A percentile compares a stretch with the other conserved stretches of the same genome.
Evolutionary conservation across 163 green algal species (phyloP).

Genomic region (Chloromonas sp.): DNA sequence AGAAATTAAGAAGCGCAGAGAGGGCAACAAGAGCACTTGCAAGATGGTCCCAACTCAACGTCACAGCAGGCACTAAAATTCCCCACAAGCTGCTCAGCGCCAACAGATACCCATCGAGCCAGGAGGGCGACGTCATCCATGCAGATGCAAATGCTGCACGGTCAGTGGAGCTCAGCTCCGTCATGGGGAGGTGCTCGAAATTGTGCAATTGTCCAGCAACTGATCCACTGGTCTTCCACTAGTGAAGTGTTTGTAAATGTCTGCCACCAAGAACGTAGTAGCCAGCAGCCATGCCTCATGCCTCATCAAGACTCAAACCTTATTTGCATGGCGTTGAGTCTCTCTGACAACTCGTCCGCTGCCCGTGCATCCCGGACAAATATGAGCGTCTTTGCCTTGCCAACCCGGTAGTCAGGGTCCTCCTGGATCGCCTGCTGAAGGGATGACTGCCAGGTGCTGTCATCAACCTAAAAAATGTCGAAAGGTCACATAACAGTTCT

Average conservation of each 20-base stretch:
- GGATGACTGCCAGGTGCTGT: slow-evolving; percentile 6
- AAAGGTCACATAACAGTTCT: not conserved
- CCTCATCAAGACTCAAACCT: not conserved
- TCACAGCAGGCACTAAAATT: too few relatives aligned
- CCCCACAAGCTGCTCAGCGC: too few relatives aligned
- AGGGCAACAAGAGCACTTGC: not conserved
- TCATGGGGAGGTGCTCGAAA: too few relatives aligned
- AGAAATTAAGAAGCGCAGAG: not conserved
- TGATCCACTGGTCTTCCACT: too few relatives aligned
- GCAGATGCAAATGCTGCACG: too few relatives aligned
- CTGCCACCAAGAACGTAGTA: too few relatives aligned
- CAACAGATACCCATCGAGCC: too few relatives aligned
- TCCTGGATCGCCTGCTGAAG: slow-evolving; percentile 20
- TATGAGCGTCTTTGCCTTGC: slow-evolving; percentile 66
- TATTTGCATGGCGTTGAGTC: slow-evolving; percentile 29
- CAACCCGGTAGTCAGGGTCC: slow-evolving; percentile 25
- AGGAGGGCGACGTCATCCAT: too few relatives aligned
- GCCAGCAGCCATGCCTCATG: too few relatives aligned
- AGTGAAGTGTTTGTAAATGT: too few relatives aligned
- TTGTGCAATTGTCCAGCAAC: too few relatives aligned
- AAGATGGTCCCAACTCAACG: not conserved
- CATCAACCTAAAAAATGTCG: slow-evolving; percentile 3
- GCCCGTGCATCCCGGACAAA: slow-evolving; percentile 63
- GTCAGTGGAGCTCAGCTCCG: too few relatives aligned
- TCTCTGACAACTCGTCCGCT: slow-evolving; percentile 41